A percentile compares a stretch with the other conserved stretches of the same genome.
phyloP scores from a whole-genome alignment of 805 yeast species.

The Priceomyces fermenticarens region DNA sequence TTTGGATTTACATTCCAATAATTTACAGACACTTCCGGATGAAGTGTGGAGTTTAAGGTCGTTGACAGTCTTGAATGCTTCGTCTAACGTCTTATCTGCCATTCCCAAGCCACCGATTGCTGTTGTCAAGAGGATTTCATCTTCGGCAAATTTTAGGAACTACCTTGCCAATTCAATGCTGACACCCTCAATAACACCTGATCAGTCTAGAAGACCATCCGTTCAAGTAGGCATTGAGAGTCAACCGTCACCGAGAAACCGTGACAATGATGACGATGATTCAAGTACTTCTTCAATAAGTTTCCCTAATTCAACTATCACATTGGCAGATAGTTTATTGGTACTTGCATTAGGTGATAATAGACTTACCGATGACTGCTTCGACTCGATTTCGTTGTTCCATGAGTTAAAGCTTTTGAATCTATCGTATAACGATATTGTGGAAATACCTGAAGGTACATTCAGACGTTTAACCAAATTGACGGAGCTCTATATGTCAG shows the following conservation, averaged over 20 bases:
- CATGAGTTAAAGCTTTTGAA: conserved; percentile 61
- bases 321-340: conserved; percentile 50
- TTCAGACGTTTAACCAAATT: conserved; percentile 54
- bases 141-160: conserved; percentile 23
- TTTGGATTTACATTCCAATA: conserved; percentile 82
- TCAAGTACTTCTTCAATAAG: conserved; percentile 7
- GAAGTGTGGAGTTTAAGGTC: conserved; percentile 63
- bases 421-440: conserved; percentile 76
- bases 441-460: conserved; percentile 79
- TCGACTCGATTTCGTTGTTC: conserved; percentile 63
- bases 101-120: conserved; percentile 53
- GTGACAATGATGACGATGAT: conserved; percentile 5
- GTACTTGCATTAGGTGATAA: conserved; percentile 76
- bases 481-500: conserved; percentile 71
- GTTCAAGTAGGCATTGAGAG: background rate
- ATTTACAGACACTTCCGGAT: conserved; percentile 64
- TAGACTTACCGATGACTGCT: conserved; percentile 71
- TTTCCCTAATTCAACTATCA: conserved; percentile 6
- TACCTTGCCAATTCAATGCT: background rate
- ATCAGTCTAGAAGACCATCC: conserved; percentile 8
- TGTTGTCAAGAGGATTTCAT: conserved; percentile 30
- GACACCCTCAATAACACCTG: conserved; percentile 1
- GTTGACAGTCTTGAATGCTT: conserved; percentile 59
- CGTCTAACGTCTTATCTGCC: conserved; percentile 65
- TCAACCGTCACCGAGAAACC: background rate